Conservation (phyloP, 192 early-diverging fungal species). For the Backusella mclennaniae region DNA sequence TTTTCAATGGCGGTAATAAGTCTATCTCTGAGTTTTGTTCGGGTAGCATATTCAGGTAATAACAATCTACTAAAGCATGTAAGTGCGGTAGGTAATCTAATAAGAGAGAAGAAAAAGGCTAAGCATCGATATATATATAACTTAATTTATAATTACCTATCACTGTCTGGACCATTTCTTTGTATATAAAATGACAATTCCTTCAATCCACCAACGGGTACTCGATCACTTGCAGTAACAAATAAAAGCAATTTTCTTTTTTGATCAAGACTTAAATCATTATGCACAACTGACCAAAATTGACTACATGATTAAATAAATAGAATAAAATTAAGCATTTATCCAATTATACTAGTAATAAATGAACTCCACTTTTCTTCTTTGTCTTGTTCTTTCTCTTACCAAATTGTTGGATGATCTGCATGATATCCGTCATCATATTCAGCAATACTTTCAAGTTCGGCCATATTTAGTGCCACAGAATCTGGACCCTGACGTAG, state of each 20-base stretch:
- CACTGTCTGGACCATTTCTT: conserved; percentile 87
- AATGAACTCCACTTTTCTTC: background rate
- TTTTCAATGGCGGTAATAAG: conserved; percentile 89
- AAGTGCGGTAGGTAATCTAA: conserved; percentile 75
- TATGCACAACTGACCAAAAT: conserved; percentile 85
- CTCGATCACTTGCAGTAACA: conserved; percentile 86
- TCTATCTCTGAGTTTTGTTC: conserved; percentile 69
- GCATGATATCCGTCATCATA: conserved; percentile 88
- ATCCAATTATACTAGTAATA: background rate
- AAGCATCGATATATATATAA: background rate
- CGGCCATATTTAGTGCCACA: conserved; percentile 62
- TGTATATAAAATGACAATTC: conserved; percentile 89
- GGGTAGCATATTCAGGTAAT: conserved; percentile 76
- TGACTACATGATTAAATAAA: conserved; percentile 16
- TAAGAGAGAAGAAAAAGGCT: background rate
- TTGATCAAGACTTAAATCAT: conserved; percentile 52
- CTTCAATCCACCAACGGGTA: conserved; percentile 79
- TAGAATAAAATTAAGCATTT: background rate
- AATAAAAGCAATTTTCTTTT: conserved; percentile 78
- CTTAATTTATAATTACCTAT: conserved; percentile 40
- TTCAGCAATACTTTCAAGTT: conserved; percentile 67
- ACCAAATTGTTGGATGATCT: conserved; percentile 64
- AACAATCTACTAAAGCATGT: conserved; percentile 92
- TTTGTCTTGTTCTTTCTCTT: background rate
- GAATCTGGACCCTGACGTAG: conserved; percentile 16